Evolutionary conservation across 108 stramenopile genomes (phyloP).

Genomic region (Nitzschia sp.): DNA sequence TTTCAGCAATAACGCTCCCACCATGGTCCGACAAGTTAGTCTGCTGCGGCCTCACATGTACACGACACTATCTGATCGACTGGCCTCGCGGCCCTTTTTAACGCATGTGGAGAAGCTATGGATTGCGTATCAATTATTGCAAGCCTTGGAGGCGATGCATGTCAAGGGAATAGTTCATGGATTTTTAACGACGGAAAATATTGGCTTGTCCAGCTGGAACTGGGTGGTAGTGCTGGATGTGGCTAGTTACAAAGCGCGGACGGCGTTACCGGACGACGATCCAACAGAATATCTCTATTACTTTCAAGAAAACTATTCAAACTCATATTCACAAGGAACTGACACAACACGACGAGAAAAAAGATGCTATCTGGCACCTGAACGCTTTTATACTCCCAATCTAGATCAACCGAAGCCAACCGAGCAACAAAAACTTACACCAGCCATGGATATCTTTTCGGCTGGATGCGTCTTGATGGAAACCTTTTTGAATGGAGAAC

Average conservation of each 20-base stretch:
- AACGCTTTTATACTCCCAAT: conserved; percentile 73
- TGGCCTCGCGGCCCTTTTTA: conserved; percentile 94
- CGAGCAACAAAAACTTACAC: conserved; percentile 38
- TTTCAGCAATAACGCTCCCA: not conserved
- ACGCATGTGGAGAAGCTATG: conserved; percentile 89
- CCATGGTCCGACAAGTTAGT: conserved; percentile 47
- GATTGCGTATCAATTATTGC: conserved; percentile 90
- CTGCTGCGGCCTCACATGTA: conserved; percentile 89
- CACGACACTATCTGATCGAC: conserved; percentile 89
- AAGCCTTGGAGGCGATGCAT: conserved; percentile 85
- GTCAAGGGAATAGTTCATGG: conserved; percentile 84
- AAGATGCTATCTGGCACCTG: conserved; percentile 96
- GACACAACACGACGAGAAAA: conserved; percentile 58
- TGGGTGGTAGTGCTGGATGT: conserved; percentile 93
- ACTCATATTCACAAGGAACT: conserved; percentile 11
- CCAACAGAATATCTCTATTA: conserved; percentile 92
- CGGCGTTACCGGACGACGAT: conserved; percentile 93
- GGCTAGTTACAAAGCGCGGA: conserved; percentile 86
- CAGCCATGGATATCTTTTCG: conserved; percentile 98
- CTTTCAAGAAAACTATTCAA: conserved; percentile 64
- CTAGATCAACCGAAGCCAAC: conserved; percentile 10
- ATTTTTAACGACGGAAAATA: conserved; percentile 94
- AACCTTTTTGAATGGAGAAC: conserved; percentile 91
- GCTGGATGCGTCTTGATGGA: conserved; percentile 94
- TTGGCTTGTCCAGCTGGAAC: conserved; percentile 88